Evolutionary conservation across 2,329 filamentous ascomycete genomes (phyloP).

Genomic region (Hypomyces rosellus): DNA sequence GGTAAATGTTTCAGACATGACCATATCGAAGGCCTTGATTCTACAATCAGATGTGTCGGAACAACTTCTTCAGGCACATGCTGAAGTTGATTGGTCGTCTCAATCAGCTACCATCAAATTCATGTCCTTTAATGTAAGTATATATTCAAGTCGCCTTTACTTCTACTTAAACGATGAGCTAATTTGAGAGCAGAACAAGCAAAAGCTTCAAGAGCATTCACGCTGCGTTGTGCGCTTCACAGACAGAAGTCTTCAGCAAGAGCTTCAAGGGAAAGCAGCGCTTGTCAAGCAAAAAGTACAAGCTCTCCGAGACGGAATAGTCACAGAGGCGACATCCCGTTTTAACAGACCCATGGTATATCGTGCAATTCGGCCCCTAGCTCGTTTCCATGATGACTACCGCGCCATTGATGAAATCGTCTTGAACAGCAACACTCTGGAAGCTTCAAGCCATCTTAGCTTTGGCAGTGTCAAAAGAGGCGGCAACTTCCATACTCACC

Average conservation of each 20-base stretch:
- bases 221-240: slow-evolving; percentile 4
- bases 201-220: neutral
- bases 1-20: slow-evolving; percentile 40
- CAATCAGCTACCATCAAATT: slow-evolving; percentile 6
- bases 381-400: slow-evolving; percentile 4
- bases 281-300: slow-evolving; percentile 2
- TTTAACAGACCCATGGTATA: slow-evolving; percentile 10
- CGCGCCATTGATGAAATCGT: slow-evolving; percentile 7
- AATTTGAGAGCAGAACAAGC: slow-evolving; percentile 2
- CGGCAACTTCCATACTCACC: slow-evolving; percentile 5
- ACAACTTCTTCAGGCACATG: slow-evolving; percentile 1
- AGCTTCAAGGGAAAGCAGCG: neutral
- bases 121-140: slow-evolving; percentile 11
- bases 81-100: slow-evolving; percentile 1
- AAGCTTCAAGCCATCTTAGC: slow-evolving; percentile 7
- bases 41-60: neutral
- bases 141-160: neutral
- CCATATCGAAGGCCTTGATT: slow-evolving; percentile 22
- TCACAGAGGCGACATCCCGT: neutral
- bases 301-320: slow-evolving; percentile 3
- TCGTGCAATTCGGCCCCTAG: slow-evolving; percentile 6
- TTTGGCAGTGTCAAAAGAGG: slow-evolving; percentile 2
- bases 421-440: neutral
- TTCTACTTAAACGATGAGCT: neutral
- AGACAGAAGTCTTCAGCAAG: neutral